phyloP scores from a whole-genome alignment of 2,329 filamentous ascomycete genomes.

The Calonectria fujianensis region DNA sequence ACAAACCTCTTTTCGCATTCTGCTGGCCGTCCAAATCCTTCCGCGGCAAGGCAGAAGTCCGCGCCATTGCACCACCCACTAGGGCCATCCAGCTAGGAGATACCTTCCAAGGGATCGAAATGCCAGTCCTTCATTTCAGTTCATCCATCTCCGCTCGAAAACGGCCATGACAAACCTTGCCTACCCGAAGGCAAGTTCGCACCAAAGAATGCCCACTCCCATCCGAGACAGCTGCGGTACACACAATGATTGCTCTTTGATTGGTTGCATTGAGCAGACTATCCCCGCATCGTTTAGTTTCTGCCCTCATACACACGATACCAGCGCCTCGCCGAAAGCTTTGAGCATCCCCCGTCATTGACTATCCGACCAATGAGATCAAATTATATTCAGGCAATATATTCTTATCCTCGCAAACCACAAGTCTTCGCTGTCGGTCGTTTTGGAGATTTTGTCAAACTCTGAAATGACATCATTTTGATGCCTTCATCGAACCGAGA shows the following conservation, averaged over 20 bases:
- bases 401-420: neutral
- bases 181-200: neutral
- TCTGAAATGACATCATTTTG: neutral
- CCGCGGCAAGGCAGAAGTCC: neutral
- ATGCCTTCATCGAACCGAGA: too few relatives aligned
- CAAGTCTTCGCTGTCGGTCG: neutral
- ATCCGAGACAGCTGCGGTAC: neutral
- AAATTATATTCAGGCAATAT: neutral
- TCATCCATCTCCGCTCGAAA: neutral
- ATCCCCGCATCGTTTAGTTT: neutral
- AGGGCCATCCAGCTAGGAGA: neutral
- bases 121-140: neutral
- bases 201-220: neutral
- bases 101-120: neutral
- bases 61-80: neutral
- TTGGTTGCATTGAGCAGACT: neutral
- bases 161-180: neutral
- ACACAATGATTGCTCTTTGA: neutral
- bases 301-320: neutral
- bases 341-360: neutral
- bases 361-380: neutral
- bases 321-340: neutral
- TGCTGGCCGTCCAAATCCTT: too few relatives aligned
- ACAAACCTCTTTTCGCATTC: neutral
- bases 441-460: neutral